A percentile compares a stretch with the other conserved stretches of the same genome.
phyloP scores from a whole-genome alignment of 2,329 filamentous ascomycete genomes.

The Neonectria faginata region DNA sequence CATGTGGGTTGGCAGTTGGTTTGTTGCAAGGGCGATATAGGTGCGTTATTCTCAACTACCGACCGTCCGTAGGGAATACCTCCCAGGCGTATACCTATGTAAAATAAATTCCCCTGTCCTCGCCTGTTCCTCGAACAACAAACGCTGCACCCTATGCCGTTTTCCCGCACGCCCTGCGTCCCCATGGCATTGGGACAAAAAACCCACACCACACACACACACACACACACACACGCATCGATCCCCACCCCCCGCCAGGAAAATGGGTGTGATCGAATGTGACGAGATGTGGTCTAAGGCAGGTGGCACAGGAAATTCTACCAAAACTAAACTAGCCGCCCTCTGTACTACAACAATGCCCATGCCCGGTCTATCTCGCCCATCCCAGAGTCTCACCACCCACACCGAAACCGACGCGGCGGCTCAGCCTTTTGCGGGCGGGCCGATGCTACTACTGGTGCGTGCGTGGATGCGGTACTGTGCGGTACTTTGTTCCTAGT shows the following conservation, averaged over 20 bases:
- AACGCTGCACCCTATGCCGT: not conserved
- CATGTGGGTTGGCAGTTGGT: not conserved
- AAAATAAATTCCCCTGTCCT: constrained; percentile 4
- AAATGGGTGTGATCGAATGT: constrained; percentile 27
- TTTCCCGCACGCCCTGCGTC: constrained; percentile 5
- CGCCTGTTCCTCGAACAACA: not conserved
- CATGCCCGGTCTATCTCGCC: constrained; percentile 2
- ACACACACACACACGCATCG: no score
- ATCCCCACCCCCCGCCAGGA: constrained; percentile 15
- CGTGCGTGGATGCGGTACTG: not conserved
- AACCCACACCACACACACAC: constrained; percentile 5
- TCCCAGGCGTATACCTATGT: constrained; percentile 1
- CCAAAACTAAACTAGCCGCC: constrained; percentile 19
- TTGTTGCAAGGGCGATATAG: not conserved
- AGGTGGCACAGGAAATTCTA: constrained; percentile 21
- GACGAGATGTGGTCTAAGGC: constrained; percentile 25
- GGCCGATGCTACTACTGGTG: not conserved
- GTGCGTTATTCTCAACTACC: not conserved
- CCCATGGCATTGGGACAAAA: not conserved
- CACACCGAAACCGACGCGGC: constrained; percentile 22
- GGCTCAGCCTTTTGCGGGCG: constrained; percentile 11
- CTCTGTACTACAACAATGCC: constrained; percentile 22
- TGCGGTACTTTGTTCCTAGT: not conserved
- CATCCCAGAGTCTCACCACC: constrained; percentile 21
- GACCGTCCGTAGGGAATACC: not conserved